Percentiles rank a stretch among this genome's conserved stretches.
Conservation (phyloP, 1,139 yeast genomes). For the Nakaseomyces uthaithaninus region DNA sequence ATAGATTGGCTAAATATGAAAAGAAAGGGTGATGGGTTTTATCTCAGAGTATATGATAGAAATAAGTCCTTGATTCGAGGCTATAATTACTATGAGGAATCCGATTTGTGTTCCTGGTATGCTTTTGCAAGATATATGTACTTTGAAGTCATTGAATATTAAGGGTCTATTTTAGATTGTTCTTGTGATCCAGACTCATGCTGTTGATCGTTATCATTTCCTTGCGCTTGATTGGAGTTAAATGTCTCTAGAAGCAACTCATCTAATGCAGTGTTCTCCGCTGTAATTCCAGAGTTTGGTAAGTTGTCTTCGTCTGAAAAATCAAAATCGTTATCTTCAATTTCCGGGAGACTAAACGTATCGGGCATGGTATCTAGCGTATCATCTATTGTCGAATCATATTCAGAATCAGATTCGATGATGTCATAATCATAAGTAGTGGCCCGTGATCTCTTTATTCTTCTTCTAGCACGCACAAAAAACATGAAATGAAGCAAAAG, state of each 20-base stretch:
- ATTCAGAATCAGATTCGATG: constrained; percentile 46
- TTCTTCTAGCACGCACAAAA: constrained; percentile 39
- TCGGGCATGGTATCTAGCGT: constrained; percentile 11
- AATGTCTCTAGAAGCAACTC: constrained; percentile 1
- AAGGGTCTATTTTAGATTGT: too few relatives aligned
- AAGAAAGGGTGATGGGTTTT: too few relatives aligned
- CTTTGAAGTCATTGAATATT: too few relatives aligned
- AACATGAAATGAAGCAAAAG: constrained; percentile 47
- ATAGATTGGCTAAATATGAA: too few relatives aligned
- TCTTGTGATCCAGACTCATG: too few relatives aligned
- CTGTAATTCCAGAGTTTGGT: background rate
- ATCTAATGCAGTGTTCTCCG: background rate
- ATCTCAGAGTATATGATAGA: too few relatives aligned
- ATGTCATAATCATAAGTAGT: constrained; percentile 75
- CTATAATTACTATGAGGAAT: too few relatives aligned
- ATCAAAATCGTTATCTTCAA: constrained; percentile 30
- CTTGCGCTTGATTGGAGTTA: background rate
- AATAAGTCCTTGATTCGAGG: too few relatives aligned
- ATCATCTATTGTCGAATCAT: constrained; percentile 27
- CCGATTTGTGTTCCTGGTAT: too few relatives aligned
- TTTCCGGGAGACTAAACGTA: constrained; percentile 16
- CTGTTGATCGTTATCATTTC: background rate
- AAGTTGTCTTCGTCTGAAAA: constrained; percentile 27
- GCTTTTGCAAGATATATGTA: too few relatives aligned
- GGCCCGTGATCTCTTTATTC: constrained; percentile 53